phyloP scores from a whole-genome alignment of 768 basidiomycete species.

The Trametes gibbosa region DNA sequence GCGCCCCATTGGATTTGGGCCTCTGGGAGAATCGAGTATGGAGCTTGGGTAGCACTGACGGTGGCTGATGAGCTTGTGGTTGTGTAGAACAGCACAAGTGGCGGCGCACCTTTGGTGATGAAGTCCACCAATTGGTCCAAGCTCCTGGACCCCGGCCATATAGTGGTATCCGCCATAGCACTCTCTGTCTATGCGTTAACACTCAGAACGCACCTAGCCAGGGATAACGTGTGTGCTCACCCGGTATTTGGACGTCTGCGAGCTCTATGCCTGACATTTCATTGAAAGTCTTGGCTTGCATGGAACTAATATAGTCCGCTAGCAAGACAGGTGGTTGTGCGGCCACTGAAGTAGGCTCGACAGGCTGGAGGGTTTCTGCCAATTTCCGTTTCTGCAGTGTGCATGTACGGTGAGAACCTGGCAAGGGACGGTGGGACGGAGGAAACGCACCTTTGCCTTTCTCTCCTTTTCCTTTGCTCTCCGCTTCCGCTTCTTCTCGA shows the following conservation, averaged over 20 bases:
- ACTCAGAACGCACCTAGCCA: constrained; percentile 26
- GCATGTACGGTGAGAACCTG: constrained; percentile 5
- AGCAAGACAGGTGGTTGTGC: constrained; percentile 55
- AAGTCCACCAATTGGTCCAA: constrained; percentile 73
- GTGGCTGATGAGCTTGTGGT: background rate
- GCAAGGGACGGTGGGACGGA: background rate
- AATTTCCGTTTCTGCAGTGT: constrained; percentile 59
- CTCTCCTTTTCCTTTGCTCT: constrained; percentile 73
- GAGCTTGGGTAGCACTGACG: constrained; percentile 61
- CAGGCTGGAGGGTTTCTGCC: constrained; percentile 40
- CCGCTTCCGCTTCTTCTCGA: constrained; percentile 67
- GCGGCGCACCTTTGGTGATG: constrained; percentile 63
- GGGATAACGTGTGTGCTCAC: constrained; percentile 41
- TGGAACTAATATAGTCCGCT: constrained; percentile 58
- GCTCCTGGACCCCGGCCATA: constrained; percentile 69
- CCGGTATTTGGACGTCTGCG: constrained; percentile 72
- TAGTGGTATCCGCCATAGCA: constrained; percentile 71
- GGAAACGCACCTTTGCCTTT: constrained; percentile 52
- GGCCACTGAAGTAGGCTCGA: constrained; percentile 46
- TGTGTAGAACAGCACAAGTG: background rate
- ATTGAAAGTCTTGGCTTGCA: constrained; percentile 69
- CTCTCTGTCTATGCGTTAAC: constrained; percentile 59
- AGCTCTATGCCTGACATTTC: constrained; percentile 76
- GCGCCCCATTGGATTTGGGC: constrained; percentile 78
- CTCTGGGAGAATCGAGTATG: constrained; percentile 69